Conservation (phyloP, 768 basidiomycete genomes). For the Hericium rajendrae region DNA sequence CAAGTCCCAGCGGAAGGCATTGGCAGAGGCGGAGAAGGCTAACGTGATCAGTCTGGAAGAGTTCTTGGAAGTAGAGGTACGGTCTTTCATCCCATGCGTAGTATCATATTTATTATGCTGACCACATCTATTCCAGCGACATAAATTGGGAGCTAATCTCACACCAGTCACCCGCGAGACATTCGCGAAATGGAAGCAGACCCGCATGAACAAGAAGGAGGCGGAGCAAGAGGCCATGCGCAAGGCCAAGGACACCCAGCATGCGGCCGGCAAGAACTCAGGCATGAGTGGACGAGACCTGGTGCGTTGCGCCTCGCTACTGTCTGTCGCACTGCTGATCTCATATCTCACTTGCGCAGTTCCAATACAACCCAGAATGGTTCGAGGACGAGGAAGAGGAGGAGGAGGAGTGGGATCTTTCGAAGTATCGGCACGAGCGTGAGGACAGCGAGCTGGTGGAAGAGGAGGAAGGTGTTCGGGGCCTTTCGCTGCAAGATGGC, state of each 20-base stretch:
- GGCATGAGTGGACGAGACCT: slow-evolving; percentile 97
- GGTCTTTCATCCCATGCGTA: slow-evolving; percentile 7
- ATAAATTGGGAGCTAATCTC: slow-evolving; percentile 83
- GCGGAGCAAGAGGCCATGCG: slow-evolving; percentile 76
- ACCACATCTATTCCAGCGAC: slow-evolving; percentile 45
- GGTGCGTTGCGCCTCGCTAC: slow-evolving; percentile 34
- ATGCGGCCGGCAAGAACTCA: slow-evolving; percentile 77
- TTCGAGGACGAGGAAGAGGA: slow-evolving; percentile 63
- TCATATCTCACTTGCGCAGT: slow-evolving; percentile 33
- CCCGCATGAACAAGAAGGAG: slow-evolving; percentile 87
- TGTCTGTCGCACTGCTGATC: neutral
- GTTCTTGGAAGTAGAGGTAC: slow-evolving; percentile 93
- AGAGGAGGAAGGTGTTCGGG: slow-evolving; percentile 44
- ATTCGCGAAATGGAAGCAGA: slow-evolving; percentile 94
- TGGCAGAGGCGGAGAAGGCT: slow-evolving; percentile 84
- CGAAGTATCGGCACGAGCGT: slow-evolving; percentile 50
- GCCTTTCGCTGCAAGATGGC: slow-evolving; percentile 28
- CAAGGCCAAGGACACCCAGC: slow-evolving; percentile 75
- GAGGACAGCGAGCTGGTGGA: slow-evolving; percentile 48
- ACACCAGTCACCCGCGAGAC: slow-evolving; percentile 90
- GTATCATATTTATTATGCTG: neutral
- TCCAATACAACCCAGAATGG: slow-evolving; percentile 95
- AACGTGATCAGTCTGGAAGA: slow-evolving; percentile 89
- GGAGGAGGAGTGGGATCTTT: slow-evolving; percentile 40
- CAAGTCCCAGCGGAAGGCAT: slow-evolving; percentile 86